Percentiles rank a stretch among this genome's conserved stretches.
Conservation (phyloP, 257 asterid species). For the Nemophila menziesii region DNA sequence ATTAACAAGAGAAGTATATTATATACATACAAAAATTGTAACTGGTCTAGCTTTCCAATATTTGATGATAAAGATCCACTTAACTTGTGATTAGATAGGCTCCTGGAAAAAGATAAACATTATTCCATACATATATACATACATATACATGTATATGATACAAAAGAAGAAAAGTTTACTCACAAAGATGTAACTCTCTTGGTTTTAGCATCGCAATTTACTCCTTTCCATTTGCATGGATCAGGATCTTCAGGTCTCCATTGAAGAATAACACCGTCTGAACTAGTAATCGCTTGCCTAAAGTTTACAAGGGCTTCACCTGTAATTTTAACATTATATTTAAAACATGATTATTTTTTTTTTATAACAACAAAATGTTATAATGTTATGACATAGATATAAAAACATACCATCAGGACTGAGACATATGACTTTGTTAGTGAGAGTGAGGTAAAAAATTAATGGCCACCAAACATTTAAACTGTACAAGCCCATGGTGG, state of each 20-base stretch:
- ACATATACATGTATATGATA: background rate
- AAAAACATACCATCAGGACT: constrained; percentile 91
- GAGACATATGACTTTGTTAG: constrained; percentile 40
- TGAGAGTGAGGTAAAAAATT: constrained; percentile 26
- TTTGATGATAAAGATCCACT: constrained; percentile 82
- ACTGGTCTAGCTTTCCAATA: constrained; percentile 69
- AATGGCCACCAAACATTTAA: constrained; percentile 32
- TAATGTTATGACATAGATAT: background rate
- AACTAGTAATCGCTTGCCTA: constrained; percentile 51
- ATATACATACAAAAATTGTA: constrained; percentile 68
- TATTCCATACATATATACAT: constrained; percentile 1
- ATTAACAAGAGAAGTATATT: constrained; percentile 14
- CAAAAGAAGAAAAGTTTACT: constrained; percentile 1
- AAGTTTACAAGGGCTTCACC: constrained; percentile 88
- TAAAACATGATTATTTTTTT: constrained; percentile 5
- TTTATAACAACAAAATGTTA: background rate
- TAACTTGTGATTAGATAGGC: constrained; percentile 78
- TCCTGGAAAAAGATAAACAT: constrained; percentile 41
- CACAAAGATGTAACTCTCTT: constrained; percentile 77
- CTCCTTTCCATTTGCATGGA: constrained; percentile 87
- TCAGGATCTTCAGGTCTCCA: constrained; percentile 93
- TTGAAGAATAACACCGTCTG: constrained; percentile 61
- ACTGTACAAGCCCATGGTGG: constrained; percentile 45
- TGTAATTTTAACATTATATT: constrained; percentile 17
- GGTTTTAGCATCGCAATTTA: constrained; percentile 59